Base-by-base conservation (phyloP, 192 early-diverging fungal genomes). In the Jimgerdemannia lactiflua region DNA sequence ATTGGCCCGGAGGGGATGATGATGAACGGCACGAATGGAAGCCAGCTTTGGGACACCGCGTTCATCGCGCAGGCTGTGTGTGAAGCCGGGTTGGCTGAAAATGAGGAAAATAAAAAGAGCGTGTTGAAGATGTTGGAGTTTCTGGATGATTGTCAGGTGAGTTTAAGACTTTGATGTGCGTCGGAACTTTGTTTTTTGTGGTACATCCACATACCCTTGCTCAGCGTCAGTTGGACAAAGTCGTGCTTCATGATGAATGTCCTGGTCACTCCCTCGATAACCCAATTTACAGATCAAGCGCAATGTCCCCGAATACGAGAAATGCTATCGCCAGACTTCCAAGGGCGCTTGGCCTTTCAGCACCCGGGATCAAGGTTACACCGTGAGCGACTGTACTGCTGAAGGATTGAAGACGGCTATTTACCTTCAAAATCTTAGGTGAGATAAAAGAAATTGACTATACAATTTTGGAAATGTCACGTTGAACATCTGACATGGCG, bases 341-440 rank as follows among this genome's bases (percentile, higher is more conserved):
- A 90, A 94, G 72, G 98, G 98, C 42, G 97, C 96, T 7, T 99
- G 98, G 98, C 95, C 96, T 10, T 99, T 99, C 82, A 95, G 93
- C 74, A 97, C 94, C 42, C 87, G 92, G 69, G 92, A 94, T 71
- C 98, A 99, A 80, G 91, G 92, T 2, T 99, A 97, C 79, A 98
- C 96, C 2, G 95, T 99, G 14, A 94, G 94, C 8, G 98, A 99
- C 72, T 97, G 95, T 71, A 97, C 97, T 1, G 93, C 96, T 42
- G 96, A 98, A 81, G 98, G 89, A 4, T 82, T 99, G 59, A 96
- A 96, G 77, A 87, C 92, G 14, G 86, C 92, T n/a, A 77, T 96
- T 49, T 73, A 90, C 4, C 71, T 95, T 73, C 96, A 97, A 72
- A 87, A 87, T 77, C 85, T 91, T 42, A 49, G 70, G 54, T 78